Evolutionary conservation across 352 stramenopile species (phyloP), one percentile per base, ranked within the genome.

Genomic region (Phytophthora sojae): DNA sequence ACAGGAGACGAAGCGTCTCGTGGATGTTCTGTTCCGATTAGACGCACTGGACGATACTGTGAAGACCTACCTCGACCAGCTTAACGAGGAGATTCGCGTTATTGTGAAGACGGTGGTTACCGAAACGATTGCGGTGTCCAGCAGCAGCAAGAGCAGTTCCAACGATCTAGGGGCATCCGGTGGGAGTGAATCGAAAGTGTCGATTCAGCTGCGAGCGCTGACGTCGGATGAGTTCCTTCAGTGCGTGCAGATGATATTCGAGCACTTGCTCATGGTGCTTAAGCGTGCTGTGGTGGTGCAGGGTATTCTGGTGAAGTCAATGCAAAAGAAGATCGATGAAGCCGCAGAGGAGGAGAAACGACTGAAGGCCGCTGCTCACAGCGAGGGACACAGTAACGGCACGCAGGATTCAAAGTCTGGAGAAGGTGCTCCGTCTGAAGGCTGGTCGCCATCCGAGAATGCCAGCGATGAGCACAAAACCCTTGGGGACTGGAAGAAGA

Each of bases 231-330:
- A 96, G 60, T 96, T 96, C 62, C 75, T 95, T 7, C 84, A 93
- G 59, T 96, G 89, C 58, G 83, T 96, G 19, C 85, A 95, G 61
- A 96, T 96, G 89, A 95, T 95, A 49, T 96, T 96, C 69, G 89
- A 96, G 70, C 89, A 96, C 58, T 73, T 96, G 65, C 67, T 95
- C 39, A 85, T 96, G 76, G 69, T 95, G 1, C 70, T 96, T 15
- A 89, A 94, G 66, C 84, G 89, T 54, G 86, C 87, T 49, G 85
- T 94, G 23, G 79, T 94, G 26, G 87, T 96, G 2, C 85, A 96
- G 45, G 81, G 82, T 5, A 82, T 95, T 14, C 61, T 96, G 5
- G 80, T 85, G 7, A 81, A 85, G 23, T 85, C 80, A 1, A 94
- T 95, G 85, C 77, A 93, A 55, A 82, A 75, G n/a, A 92, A 93